Evolutionary conservation across 148 eudicot genomes (phyloP).

Genomic region (Silene conica): DNA sequence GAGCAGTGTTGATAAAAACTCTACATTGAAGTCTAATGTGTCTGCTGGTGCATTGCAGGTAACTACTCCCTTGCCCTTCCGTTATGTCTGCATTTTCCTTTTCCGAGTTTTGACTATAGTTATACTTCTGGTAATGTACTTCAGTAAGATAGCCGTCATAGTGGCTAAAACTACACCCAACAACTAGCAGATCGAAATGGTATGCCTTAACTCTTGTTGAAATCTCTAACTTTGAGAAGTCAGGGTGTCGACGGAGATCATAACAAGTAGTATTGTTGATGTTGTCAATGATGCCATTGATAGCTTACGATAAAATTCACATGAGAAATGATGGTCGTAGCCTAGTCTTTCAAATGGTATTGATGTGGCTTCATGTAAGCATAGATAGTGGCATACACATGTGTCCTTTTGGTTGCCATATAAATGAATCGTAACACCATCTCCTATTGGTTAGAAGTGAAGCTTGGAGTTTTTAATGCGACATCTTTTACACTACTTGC

Average conservation of each 20-base stretch:
- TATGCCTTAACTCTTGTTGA: background rate
- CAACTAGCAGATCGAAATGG: background rate
- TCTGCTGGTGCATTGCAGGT: conserved; percentile 52
- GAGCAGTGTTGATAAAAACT: conserved; percentile 56
- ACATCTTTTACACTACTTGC: background rate
- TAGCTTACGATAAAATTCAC: background rate
- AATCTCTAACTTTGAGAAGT: background rate
- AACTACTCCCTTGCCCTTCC: background rate
- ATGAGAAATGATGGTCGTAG: background rate
- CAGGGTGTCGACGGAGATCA: background rate
- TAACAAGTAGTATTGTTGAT: background rate
- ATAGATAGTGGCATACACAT: background rate
- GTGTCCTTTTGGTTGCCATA: background rate
- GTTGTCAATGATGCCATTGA: background rate
- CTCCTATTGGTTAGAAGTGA: background rate
- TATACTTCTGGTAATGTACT: background rate
- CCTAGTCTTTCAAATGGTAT: background rate
- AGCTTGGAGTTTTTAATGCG: background rate
- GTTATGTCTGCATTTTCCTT: background rate
- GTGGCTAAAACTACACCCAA: background rate
- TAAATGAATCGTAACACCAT: background rate
- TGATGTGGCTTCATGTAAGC: background rate
- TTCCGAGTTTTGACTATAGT: background rate
- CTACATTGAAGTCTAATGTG: conserved; percentile 33
- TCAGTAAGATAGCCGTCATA: background rate